Percentiles rank a stretch among this genome's conserved stretches.
Conservation (phyloP, 202 grass and related monocot genomes). For the Miscanthus sacchariflorus region DNA sequence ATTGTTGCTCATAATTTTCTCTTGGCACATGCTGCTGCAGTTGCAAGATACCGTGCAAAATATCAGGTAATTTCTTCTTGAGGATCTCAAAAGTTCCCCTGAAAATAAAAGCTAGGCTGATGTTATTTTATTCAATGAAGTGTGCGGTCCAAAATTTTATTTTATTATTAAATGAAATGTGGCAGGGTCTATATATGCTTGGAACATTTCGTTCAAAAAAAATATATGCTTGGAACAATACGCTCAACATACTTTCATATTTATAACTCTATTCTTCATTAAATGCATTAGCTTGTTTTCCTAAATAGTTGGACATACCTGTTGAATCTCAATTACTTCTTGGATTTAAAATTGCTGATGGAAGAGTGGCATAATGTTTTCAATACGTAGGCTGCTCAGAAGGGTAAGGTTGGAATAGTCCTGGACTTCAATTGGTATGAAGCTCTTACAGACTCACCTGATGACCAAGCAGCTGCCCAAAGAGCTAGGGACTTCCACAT, state of each 20-base stretch:
- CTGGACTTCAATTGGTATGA: conserved; percentile 89
- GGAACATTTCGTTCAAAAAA: neutral
- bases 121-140: conserved; percentile 35
- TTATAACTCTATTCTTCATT: neutral
- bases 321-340: neutral
- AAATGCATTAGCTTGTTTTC: conserved; percentile 15
- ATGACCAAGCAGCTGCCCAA: conserved; percentile 77
- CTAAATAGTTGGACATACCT: conserved; percentile 17
- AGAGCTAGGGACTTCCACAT: conserved; percentile 93
- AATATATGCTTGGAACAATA: conserved; percentile 22
- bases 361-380: neutral
- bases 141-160: neutral
- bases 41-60: conserved; percentile 74
- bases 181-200: conserved; percentile 1
- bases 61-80: conserved; percentile 70
- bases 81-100: neutral
- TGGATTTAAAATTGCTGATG: conserved; percentile 22
- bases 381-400: conserved; percentile 60
- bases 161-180: conserved; percentile 11
- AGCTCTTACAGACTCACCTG: conserved; percentile 67
- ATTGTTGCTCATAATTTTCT: conserved; percentile 80
- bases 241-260: neutral
- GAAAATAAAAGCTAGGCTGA: neutral
- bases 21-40: conserved; percentile 77
- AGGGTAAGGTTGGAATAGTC: conserved; percentile 82